Percentiles rank a stretch among this genome's conserved stretches.
phyloP scores from a whole-genome alignment of 129 eudicot species.

The Chrysanthemum seticuspe region DNA sequence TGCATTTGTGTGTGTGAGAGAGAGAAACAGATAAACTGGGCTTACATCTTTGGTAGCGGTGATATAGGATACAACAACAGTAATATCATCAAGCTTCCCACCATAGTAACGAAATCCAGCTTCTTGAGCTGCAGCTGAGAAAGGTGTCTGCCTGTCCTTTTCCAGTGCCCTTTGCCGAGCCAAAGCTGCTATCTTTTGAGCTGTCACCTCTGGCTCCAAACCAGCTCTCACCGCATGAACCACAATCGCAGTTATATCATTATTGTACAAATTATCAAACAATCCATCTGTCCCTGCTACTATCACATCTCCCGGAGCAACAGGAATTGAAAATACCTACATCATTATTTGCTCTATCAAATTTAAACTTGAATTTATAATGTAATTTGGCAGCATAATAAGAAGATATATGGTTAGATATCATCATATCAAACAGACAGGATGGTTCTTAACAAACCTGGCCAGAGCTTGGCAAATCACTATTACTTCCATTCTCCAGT shows the following conservation, averaged over 20 bases:
- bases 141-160: conserved; percentile 81
- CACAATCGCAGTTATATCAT: conserved; percentile 77
- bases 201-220: conserved; percentile 81
- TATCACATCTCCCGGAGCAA: conserved; percentile 88
- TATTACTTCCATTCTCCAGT: conserved; percentile 70
- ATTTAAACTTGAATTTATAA: no score
- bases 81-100: conserved; percentile 90
- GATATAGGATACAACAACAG: conserved; percentile 88
- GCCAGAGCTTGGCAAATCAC: conserved; percentile 91
- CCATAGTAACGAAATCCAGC: conserved; percentile 92
- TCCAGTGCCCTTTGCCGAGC: conserved; percentile 92
- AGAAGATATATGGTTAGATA: not conserved
- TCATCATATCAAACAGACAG: not conserved
- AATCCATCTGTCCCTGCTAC: conserved; percentile 94
- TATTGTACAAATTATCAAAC: conserved; percentile 85
- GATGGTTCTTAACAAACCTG: conserved; percentile 45
- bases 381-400: no score
- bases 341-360: not conserved
- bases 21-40: conserved; percentile 14
- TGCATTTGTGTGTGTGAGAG: not conserved
- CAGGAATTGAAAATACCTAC: conserved; percentile 80
- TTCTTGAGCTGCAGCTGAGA: conserved; percentile 93
- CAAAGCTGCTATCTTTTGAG: conserved; percentile 93
- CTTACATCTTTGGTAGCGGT: conserved; percentile 49
- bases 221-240: conserved; percentile 86